Evolutionary conservation across 1,284 basidiomycete genomes (phyloP), one percentile per base, ranked within the genome.

Genomic region (Sanghuangporus weigelae): DNA sequence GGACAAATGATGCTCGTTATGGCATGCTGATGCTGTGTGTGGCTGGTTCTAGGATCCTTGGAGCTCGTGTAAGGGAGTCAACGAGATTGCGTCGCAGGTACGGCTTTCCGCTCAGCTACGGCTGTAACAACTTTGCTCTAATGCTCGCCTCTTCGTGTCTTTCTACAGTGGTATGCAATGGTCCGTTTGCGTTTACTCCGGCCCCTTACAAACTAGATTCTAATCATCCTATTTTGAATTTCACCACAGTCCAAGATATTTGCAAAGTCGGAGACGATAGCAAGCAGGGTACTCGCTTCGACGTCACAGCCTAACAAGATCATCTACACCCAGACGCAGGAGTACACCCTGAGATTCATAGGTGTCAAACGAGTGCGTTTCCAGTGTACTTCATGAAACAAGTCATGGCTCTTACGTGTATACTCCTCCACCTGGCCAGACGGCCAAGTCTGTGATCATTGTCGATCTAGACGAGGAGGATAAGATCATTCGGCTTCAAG

Each of bases 381-480:
- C 48, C 36, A 26, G 40, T 49, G 11, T n/a, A 44, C 40, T 23
- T 38, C 19, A 14, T 44, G 48, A 31, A 51, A 14, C 40, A 42
- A 36, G 40, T 21, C 26, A 36, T 23, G 39, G 26, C 10, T 36
- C 26, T 49, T 3, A 60, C 10, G 12, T 12, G 38, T 16, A 31
- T 16, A 4, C 0, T 31, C 21, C 4, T n/a, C 12, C 3, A 1
- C 16, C 21, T 46, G 44, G 21, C 2, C 58, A 79, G 77, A 68
- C 74, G 2, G 73, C 87, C 21, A 77, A 83, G 38, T 90, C 87
- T 0, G 80, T 90, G 38, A 77, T 90, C 31, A 72, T 82, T 7
- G 82, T 90, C 31, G 84, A 89, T 60, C 72, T 89, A 42, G 86
- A 89, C 69, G 82, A 83, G 0, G 73, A 85, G 23, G 81, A 84